Evolutionary conservation across 2,329 filamentous ascomycete species (phyloP).

Genomic region (Dissoconium aciculare): DNA sequence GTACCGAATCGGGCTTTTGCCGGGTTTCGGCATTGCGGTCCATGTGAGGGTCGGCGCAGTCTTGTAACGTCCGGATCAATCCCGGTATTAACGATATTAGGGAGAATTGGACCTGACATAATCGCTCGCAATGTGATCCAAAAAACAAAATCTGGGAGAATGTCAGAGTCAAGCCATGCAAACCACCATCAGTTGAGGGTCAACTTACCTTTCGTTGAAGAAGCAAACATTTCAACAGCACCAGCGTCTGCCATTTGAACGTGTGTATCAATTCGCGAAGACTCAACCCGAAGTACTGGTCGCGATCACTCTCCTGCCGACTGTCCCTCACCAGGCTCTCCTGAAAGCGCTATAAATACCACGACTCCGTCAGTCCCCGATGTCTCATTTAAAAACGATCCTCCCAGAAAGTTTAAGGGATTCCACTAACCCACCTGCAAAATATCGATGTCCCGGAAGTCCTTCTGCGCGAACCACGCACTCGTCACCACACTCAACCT

Average conservation of each 20-base stretch:
- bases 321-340: constrained; percentile 57
- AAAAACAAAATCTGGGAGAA: constrained; percentile 81
- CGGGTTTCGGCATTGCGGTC: constrained; percentile 65
- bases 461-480: constrained; percentile 91
- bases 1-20: constrained; percentile 65
- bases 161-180: constrained; percentile 24
- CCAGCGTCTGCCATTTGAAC: constrained; percentile 86
- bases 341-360: constrained; percentile 64
- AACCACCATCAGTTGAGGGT: constrained; percentile 59
- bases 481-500: constrained; percentile 79
- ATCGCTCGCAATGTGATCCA: constrained; percentile 80
- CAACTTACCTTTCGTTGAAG: constrained; percentile 73
- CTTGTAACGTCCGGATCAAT: constrained; percentile 77
- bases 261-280: constrained; percentile 72
- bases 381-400: constrained; percentile 2
- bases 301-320: constrained; percentile 53
- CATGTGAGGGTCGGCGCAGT: constrained; percentile 87
- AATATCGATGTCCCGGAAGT: constrained; percentile 87
- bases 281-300: constrained; percentile 64
- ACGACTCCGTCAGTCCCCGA: not conserved
- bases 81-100: constrained; percentile 90
- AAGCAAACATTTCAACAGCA: constrained; percentile 84
- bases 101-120: constrained; percentile 98
- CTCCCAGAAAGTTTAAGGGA: too few species aligned
- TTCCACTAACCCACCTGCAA: constrained; percentile 38